phyloP scores from a whole-genome alignment of 805 yeast species.

The Ogataea corticis region DNA sequence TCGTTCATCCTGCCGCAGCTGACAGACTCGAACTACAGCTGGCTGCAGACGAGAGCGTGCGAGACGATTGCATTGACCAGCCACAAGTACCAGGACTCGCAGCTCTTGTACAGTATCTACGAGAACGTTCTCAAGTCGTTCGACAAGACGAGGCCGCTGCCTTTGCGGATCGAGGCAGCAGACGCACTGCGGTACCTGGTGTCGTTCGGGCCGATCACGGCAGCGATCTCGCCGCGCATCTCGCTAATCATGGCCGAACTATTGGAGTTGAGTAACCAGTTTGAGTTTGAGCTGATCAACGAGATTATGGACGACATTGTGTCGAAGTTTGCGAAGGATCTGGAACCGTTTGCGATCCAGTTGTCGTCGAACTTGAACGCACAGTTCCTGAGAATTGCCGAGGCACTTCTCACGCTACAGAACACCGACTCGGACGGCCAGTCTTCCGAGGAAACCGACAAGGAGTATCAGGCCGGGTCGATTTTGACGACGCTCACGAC shows the following conservation, averaged over 20 bases:
- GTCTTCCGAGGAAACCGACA: slow-evolving; percentile 49
- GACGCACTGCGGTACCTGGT: slow-evolving; percentile 50
- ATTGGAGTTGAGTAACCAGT: slow-evolving; percentile 64
- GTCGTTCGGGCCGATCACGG: slow-evolving; percentile 47
- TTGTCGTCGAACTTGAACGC: slow-evolving; percentile 60
- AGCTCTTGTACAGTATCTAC: slow-evolving; percentile 36
- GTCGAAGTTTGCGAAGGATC: slow-evolving; percentile 77
- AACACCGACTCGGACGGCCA: slow-evolving; percentile 39
- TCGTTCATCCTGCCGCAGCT: slow-evolving; percentile 70
- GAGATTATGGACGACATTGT: slow-evolving; percentile 94
- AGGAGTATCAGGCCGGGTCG: slow-evolving; percentile 80
- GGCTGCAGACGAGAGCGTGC: slow-evolving; percentile 71
- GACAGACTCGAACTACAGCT: slow-evolving; percentile 45
- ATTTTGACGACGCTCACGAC: slow-evolving; percentile 81
- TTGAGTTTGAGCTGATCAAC: slow-evolving; percentile 82
- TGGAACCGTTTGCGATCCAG: slow-evolving; percentile 88
- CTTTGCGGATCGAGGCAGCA: slow-evolving; percentile 51
- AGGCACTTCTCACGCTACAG: slow-evolving; percentile 52
- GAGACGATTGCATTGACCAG: slow-evolving; percentile 46
- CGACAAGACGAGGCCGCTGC: slow-evolving; percentile 41
- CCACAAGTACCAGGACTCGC: slow-evolving; percentile 28
- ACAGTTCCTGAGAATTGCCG: slow-evolving; percentile 71
- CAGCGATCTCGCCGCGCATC: slow-evolving; percentile 60
- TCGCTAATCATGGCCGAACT: slow-evolving; percentile 77
- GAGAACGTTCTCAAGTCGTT: slow-evolving; percentile 38